Evolutionary conservation across 2,329 filamentous ascomycete genomes (phyloP).

Genomic region (Achaetomium macrosporum): DNA sequence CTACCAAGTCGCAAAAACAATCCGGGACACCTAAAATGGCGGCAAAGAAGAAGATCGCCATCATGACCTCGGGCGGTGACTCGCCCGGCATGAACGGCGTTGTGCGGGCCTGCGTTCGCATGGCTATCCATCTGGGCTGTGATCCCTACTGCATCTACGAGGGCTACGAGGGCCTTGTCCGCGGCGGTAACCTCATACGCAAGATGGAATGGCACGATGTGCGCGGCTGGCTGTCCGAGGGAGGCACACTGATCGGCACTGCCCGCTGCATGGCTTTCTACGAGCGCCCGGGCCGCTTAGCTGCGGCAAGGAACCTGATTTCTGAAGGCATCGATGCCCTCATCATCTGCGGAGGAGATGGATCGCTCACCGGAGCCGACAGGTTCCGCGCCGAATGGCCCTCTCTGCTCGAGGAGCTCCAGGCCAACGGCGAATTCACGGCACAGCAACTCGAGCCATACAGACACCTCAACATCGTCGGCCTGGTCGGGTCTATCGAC

Average conservation of each 20-base stretch:
- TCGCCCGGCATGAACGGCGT: slow-evolving; percentile 92
- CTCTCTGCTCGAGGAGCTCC: slow-evolving; percentile 76
- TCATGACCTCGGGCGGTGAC: slow-evolving; percentile 94
- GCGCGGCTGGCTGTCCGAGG: slow-evolving; percentile 86
- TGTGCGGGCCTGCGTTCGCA: slow-evolving; percentile 84
- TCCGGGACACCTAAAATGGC: slow-evolving; percentile 33
- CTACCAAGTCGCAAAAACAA: background rate
- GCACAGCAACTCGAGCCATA: slow-evolving; percentile 67
- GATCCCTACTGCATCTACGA: slow-evolving; percentile 81
- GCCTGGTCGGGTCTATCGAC: slow-evolving; percentile 93
- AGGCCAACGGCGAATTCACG: slow-evolving; percentile 65
- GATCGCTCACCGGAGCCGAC: slow-evolving; percentile 92
- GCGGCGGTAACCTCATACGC: slow-evolving; percentile 80
- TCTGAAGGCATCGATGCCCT: slow-evolving; percentile 89
- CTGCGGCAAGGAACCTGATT: slow-evolving; percentile 91
- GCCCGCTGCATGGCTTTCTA: slow-evolving; percentile 90
- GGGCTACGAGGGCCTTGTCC: slow-evolving; percentile 91
- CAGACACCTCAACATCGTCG: slow-evolving; percentile 89
- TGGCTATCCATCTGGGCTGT: slow-evolving; percentile 77
- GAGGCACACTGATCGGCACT: slow-evolving; percentile 92
- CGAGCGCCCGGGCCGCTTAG: slow-evolving; percentile 75
- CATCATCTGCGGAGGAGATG: slow-evolving; percentile 95
- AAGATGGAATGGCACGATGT: slow-evolving; percentile 91
- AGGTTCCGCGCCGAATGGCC: slow-evolving; percentile 91
- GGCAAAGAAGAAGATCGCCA: slow-evolving; percentile 64